phyloP scores from a whole-genome alignment of 148 eudicot genomes.

The Oxyria digyna region DNA sequence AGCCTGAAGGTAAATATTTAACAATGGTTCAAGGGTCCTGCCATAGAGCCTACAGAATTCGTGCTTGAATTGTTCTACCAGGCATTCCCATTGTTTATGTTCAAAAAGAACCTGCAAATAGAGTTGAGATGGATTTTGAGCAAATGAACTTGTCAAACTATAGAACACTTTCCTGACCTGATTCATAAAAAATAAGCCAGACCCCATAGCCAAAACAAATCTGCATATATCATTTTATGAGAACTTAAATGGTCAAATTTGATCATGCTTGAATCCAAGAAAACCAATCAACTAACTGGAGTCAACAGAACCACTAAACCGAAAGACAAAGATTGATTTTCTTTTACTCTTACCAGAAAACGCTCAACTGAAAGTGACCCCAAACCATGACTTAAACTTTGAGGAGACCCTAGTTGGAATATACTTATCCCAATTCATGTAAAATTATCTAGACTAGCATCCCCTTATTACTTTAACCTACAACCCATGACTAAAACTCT shows the following conservation, averaged over 20 bases:
- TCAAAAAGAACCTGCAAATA: constrained; percentile 80
- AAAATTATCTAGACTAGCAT: not conserved
- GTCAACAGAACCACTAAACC: not conserved
- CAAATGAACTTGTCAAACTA: not conserved
- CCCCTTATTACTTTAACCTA: not conserved
- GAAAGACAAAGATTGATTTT: not conserved
- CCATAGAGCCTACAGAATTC: constrained; percentile 89
- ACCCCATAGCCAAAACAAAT: not conserved
- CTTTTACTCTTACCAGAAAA: not conserved
- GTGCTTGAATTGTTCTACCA: constrained; percentile 87
- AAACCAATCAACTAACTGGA: not conserved
- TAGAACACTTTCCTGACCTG: not conserved
- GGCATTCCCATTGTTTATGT: constrained; percentile 81
- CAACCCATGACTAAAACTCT: not conserved
- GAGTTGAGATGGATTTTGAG: not conserved
- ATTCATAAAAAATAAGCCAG: not conserved
- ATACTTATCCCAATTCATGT: not conserved
- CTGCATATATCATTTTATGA: not conserved
- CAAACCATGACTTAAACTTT: not conserved
- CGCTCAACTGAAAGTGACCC: not conserved
- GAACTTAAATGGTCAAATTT: not conserved
- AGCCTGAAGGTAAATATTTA: constrained; percentile 89
- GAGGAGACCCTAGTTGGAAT: not conserved
- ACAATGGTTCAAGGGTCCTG: constrained; percentile 89
- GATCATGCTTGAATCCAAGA: not conserved